Evolutionary conservation across 1,139 yeast species (phyloP), one percentile per base, ranked within the genome.

Genomic region (Kurtzmaniella quercitrusa): DNA sequence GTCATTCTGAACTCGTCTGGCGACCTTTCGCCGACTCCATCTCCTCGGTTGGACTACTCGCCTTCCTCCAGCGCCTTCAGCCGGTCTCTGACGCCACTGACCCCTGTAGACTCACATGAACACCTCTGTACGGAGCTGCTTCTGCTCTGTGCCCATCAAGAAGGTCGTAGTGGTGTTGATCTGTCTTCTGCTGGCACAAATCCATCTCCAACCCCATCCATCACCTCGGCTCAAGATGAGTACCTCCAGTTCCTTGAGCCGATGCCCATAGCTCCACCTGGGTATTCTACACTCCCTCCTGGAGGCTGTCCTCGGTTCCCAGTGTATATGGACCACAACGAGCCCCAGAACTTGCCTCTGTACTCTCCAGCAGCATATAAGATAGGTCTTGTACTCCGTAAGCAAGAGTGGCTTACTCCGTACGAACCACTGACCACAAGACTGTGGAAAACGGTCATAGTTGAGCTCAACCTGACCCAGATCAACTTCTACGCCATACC

Each of bases 401-500:
- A 84, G 52, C 53, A 74, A 29, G 93, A 85, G 57, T 83, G 85
- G 85, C 48, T 76, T 0, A 74, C 82, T 3, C 91, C 91, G 0
- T 81, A 77, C 54, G 87, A 82, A 52, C 70, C 80, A 3, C 73
- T 87, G 0, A 72, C 80, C 1, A 60, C 72, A 9, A 63, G 89
- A 50, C 72, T 76, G n/a, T 85, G 93, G 93, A 79, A 70, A 54
- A 68, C 73, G 42, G 69, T 72, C 27, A 67, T 85, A 7, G 66
- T 84, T 63, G 93, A 85, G 55, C 63, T 85, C 31, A 85, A 85
- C 62, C 81, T 88, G 2, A 85, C 93, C 1, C 93, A 85, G 62
- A 58, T 85, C 33, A 85, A 85, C 59, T 68, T 85, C 43, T 85
- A 85, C 57, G 49, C 54, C 9, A 60, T 73, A 4, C 77, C 77